Base-by-base conservation (phyloP, 2,329 filamentous ascomycete species). In the Huntiella decipiens region DNA sequence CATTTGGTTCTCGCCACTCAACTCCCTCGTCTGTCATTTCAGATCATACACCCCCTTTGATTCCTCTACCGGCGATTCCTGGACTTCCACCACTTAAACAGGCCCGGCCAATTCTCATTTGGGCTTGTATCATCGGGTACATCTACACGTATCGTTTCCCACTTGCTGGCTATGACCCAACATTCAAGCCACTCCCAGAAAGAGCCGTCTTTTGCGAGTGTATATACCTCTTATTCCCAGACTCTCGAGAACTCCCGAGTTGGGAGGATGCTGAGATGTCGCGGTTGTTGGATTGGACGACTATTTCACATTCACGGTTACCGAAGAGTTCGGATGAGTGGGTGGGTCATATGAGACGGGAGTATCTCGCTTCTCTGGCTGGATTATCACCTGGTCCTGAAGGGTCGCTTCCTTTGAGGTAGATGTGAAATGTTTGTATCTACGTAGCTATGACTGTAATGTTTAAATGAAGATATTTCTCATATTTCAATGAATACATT, bases 61-160 rank as follows among this genome's bases (percentile, higher is more conserved):
- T 11, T 12, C 7, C 40, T 10, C 31, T 43, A 2, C 40, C 40
- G 4, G n/a, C n/a, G 8, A 43, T 43, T 8, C 40, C 40, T 32
- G 34, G 19, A 28, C 10, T 46, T 12, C 22, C 47, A 7, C 39
- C 39, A 31, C 40, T 49, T n/a, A 33, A 19, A 16, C 36, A 43
- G 37, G 16, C 31, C 35, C 47, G 47, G 8, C 47, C 47, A 5
- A 44, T 49, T n/a, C 43, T 49, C 34, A 44, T 44, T 5, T 49
- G 47, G 44, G 47, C 44, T n/a, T 49, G 47, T 19, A 43, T 49
- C 16, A 44, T 49, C 37, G 47, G 44, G n/a, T 49, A 49, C 40
- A 49, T 49, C 31, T 49, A 49, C 17, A 36, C 19, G 4, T 49
- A 44, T 17, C 44, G 44, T 12, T 49, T 49, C 44, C 44, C 44